Evolutionary conservation across 768 basidiomycete species (phyloP).

Genomic region (Boletellus ananas): DNA sequence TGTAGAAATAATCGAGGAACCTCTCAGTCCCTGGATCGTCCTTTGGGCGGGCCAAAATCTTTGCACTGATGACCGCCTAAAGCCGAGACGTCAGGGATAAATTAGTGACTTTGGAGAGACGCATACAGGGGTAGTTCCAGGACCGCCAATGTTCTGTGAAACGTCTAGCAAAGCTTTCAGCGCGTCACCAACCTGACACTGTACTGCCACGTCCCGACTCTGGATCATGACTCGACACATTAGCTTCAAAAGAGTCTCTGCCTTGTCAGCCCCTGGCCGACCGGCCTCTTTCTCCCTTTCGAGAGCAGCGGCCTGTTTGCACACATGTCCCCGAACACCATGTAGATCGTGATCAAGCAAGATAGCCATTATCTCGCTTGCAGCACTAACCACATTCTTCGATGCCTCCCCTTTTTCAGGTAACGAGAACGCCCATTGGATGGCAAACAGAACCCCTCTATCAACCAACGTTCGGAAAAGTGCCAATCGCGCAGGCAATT

Average conservation of each 20-base stretch:
- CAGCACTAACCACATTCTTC: slow-evolving; percentile 68
- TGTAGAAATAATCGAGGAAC: slow-evolving; percentile 94
- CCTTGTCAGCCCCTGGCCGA: slow-evolving; percentile 56
- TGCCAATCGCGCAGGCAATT: slow-evolving; percentile 77
- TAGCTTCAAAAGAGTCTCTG: slow-evolving; percentile 71
- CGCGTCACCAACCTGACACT: slow-evolving; percentile 88
- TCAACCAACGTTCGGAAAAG: slow-evolving; percentile 88
- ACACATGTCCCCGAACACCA: slow-evolving; percentile 78
- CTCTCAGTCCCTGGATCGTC: slow-evolving; percentile 85
- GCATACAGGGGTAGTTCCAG: slow-evolving; percentile 36
- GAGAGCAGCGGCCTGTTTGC: slow-evolving; percentile 75
- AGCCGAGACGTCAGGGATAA: slow-evolving; percentile 5
- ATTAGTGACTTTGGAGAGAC: background rate
- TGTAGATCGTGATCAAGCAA: slow-evolving; percentile 89
- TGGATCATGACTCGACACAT: slow-evolving; percentile 74
- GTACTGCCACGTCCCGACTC: slow-evolving; percentile 80
- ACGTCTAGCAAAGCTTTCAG: slow-evolving; percentile 80
- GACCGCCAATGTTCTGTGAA: slow-evolving; percentile 42
- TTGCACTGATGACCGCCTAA: slow-evolving; percentile 33
- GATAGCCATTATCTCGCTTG: slow-evolving; percentile 79
- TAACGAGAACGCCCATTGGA: slow-evolving; percentile 86
- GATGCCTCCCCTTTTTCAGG: slow-evolving; percentile 52
- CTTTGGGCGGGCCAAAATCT: slow-evolving; percentile 56
- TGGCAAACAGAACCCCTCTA: slow-evolving; percentile 82
- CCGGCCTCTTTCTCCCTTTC: slow-evolving; percentile 58